Base-by-base conservation (phyloP, 2,329 filamentous ascomycete species). In the Thielaviopsis punctulata region DNA sequence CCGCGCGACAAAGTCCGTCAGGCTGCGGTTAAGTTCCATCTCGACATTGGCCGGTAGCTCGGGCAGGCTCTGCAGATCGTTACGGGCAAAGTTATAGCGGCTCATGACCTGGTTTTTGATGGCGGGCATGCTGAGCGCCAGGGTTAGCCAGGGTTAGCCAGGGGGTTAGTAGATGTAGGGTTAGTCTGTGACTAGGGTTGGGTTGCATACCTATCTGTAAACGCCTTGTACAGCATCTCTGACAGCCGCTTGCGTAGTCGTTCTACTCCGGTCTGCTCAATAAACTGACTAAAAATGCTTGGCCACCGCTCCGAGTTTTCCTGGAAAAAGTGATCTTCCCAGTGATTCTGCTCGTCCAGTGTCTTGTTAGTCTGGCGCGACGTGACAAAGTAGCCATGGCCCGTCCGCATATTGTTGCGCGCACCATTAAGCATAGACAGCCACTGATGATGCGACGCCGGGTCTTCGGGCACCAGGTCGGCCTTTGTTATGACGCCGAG, bases 401-500 rank as follows among this genome's bases (percentile, higher is more conserved):
- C 81, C 0, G 89, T 74, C 0, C 47, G 21, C 53, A 55, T 49
- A 18, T 62, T 60, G 55, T 85, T 86, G 1, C 75, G 73, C 1
- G 75, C 61, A 0, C 79, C 77, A 0, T 70, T 67, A 4, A 94
- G 70, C 52, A 88, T 81, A 0, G 73, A 67, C 0, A 76, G 61
- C 74, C 84, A 86, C 52, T 81, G 78, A 0, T 64, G 58, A 24
- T 66, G 60, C 0, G 69, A 66, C 1, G 76, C 67, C 0, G 65
- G 66, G 1, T 72, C 71, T 0, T 66, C 62, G 0, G 78, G 73
- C 0, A 88, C 65, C 0, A 84, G 73, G 56, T 95, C 89, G 0
- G 88, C 87, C 60, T 94, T 95, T 0, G 88, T 95, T 15, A 95
- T 71, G 0, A 94, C 84, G 0, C 86, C 86, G 51, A 85, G 71